Percentiles rank a stretch among this genome's conserved stretches.
phyloP scores from a whole-genome alignment of 2,329 filamentous ascomycete species.

The Aspergillus sp. region DNA sequence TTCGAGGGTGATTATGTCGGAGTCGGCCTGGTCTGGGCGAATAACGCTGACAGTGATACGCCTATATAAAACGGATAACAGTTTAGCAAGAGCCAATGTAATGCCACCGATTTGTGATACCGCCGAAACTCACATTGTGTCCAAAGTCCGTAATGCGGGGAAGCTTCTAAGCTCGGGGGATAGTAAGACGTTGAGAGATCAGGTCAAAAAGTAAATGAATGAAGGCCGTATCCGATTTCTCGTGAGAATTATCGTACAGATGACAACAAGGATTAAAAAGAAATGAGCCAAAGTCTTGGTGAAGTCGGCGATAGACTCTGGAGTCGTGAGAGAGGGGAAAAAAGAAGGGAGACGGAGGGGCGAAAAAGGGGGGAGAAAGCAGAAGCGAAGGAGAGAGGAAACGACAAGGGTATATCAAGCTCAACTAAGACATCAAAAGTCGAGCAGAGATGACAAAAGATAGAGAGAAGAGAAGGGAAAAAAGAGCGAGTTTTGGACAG shows the following conservation, averaged over 20 bases:
- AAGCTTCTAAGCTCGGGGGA: neutral
- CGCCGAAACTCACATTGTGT: constrained; percentile 13
- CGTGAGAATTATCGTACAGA: neutral
- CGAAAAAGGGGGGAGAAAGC: neutral
- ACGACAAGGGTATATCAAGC: neutral
- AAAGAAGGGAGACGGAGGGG: neutral
- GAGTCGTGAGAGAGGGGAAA: neutral
- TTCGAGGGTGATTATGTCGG: constrained; percentile 75
- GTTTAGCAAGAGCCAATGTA: neutral
- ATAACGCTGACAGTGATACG: constrained; percentile 83
- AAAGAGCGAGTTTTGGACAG: neutral
- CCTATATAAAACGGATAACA: constrained; percentile 46
- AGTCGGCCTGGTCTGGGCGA: constrained; percentile 64
- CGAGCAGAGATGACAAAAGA: neutral
- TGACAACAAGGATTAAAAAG: neutral
- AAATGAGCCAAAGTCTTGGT: neutral
- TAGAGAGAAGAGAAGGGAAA: neutral
- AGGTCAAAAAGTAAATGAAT: neutral
- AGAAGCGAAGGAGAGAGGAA: neutral
- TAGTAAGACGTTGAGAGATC: neutral
- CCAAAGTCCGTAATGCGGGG: neutral
- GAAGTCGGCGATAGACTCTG: neutral
- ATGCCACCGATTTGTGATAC: neutral
- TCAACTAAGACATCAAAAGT: neutral
- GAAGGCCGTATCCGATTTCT: neutral